Evolutionary conservation across 495 filamentous ascomycete genomes (phyloP).

Genomic region (Hypoxylon rickii): DNA sequence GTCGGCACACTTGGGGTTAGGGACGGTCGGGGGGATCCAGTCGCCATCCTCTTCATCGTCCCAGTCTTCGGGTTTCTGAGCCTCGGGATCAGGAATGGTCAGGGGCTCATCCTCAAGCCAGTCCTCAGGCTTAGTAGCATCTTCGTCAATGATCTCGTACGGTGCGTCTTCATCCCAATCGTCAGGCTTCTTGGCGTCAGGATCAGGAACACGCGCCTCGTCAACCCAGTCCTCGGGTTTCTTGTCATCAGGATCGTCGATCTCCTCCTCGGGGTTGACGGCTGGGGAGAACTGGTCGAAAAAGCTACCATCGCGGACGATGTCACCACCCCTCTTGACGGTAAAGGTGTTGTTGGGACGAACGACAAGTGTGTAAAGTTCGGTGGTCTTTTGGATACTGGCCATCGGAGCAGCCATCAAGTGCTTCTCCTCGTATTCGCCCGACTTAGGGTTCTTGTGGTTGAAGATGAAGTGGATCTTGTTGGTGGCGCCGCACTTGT

Average conservation of each 20-base stretch:
- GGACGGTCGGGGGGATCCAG: conserved; percentile 90
- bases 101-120: conserved; percentile 93
- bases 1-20: conserved; percentile 95
- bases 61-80: conserved; percentile 99
- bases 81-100: conserved; percentile 90
- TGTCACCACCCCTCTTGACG: conserved; percentile 86
- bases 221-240: conserved; percentile 98
- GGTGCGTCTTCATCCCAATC: conserved; percentile 99
- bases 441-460: conserved; percentile 99
- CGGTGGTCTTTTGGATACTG: conserved; percentile 84
- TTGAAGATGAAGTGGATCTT: conserved; percentile 99
- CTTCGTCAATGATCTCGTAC: conserved; percentile 92
- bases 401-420: conserved; percentile 81
- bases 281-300: conserved; percentile 92
- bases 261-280: conserved; percentile 95
- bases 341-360: conserved; percentile 93
- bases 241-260: conserved; percentile 92
- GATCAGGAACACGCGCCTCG: conserved; percentile 84
- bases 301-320: conserved; percentile 84
- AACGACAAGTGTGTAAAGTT: conserved; percentile 95
- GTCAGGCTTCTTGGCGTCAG: conserved; percentile 91
- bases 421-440: conserved; percentile 99
- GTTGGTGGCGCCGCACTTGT: conserved; percentile 99
- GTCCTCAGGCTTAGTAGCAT: conserved; percentile 88
- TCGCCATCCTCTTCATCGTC: conserved; percentile 99